Evolutionary conservation across 805 yeast genomes (phyloP), one percentile per base, ranked within the genome.

Genomic region (Lipomyces japonicus): DNA sequence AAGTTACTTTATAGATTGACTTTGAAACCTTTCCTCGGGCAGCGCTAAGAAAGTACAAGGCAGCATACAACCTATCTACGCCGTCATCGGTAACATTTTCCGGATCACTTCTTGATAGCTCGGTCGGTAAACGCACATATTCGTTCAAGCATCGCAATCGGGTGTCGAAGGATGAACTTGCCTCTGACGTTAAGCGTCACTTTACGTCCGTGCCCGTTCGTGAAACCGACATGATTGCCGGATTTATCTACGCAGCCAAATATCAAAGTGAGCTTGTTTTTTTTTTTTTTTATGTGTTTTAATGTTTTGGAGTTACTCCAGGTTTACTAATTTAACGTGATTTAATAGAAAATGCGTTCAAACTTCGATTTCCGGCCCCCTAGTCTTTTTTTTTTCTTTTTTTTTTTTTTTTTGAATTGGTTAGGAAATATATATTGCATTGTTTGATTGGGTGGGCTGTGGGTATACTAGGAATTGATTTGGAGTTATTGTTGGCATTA

Each of bases 181-280:
- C 87, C 0, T 66, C 65, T 1, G 75, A 75, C 23, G 80, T 82
- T 23, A 82, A 80, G 67, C 77, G 75, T 48, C 97, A 91, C 66
- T 87, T 90, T 60, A 61, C 75, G 56, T 60, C 68, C 6, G 74
- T 73, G 40, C 75, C 77, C 10, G 80, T 81, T 2, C 81, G 86
- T 60, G 98, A 91, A 63, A 80, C 83, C 50, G 97, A 91, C 61
- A 80, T 85, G 28, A 81, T 91, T 35, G 87, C 96, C 32, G 89
- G 86, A 61, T 93, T 91, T 65, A 73, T 93, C 48, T 93, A 91
- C 70, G 82, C 86, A 61, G 89, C 87, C 46, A 81, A 80, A 62
- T 83, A 87, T 63, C 86, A 86, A 61, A 75, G 74, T 52, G 70
- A 68, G 63, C 18, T 24, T 6, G 35, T 35, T 18, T 19, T 26